phyloP scores from a whole-genome alignment of 2,329 filamentous ascomycete genomes.

The Talaromyces marneffei region DNA sequence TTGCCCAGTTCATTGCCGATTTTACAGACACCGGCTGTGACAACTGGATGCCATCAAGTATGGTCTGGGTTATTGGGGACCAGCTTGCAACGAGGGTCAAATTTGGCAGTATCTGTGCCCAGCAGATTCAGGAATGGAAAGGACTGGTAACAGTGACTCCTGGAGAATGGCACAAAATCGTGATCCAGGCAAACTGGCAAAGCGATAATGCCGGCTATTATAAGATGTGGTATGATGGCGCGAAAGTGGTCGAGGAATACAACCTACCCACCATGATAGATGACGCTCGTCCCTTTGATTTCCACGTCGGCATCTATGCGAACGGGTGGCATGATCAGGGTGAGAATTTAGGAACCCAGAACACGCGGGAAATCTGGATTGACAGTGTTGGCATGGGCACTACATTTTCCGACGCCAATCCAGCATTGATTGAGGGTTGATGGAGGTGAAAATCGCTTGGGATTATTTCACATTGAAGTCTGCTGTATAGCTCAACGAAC shows the following conservation, averaged over 20 bases:
- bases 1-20: conserved; percentile 50
- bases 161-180: conserved; percentile 45
- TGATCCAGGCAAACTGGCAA: conserved; percentile 44
- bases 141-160: conserved; percentile 37
- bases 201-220: conserved; percentile 41
- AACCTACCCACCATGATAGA: conserved; percentile 43
- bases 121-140: conserved; percentile 28
- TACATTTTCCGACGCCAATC: conserved; percentile 37
- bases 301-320: conserved; percentile 46
- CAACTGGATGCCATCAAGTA: conserved; percentile 45
- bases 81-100: conserved; percentile 43
- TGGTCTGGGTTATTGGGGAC: conserved; percentile 45
- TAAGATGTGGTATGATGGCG: conserved; percentile 46
- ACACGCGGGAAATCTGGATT: conserved; percentile 46
- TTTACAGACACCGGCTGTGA: conserved; percentile 42
- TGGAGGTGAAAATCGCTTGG: background rate
- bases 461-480: background rate
- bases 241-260: conserved; percentile 38
- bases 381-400: conserved; percentile 46
- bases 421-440: conserved; percentile 13
- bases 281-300: conserved; percentile 42
- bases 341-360: conserved; percentile 36
- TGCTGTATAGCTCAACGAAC: background rate
- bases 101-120: conserved; percentile 34
- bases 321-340: conserved; percentile 47